Conservation (phyloP, 306 rosid species). For the Datisca glomerata region DNA sequence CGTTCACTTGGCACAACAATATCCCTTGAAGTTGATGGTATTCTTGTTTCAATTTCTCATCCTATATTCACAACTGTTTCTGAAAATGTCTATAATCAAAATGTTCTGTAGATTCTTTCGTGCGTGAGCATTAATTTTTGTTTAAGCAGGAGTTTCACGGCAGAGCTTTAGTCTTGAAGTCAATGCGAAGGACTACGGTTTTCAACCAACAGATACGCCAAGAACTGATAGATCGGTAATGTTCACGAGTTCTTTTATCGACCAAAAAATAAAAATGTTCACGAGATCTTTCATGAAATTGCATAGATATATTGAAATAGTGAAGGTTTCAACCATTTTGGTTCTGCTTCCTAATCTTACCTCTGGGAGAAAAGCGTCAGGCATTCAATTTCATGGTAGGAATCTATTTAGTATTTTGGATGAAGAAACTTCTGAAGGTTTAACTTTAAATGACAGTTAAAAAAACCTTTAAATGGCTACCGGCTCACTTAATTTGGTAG, state of each 20-base stretch:
- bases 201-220: conserved; percentile 83
- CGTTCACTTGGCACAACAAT: conserved; percentile 35
- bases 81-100: too few relatives aligned
- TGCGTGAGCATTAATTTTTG: conserved; percentile 11
- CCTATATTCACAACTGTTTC: neutral
- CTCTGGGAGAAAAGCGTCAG: neutral
- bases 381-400: neutral
- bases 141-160: conserved; percentile 70
- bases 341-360: too few relatives aligned
- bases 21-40: conserved; percentile 57
- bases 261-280: too few relatives aligned
- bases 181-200: conserved; percentile 77
- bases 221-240: conserved; percentile 94
- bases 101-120: neutral
- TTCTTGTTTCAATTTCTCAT: neutral
- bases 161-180: conserved; percentile 73
- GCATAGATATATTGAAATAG: too few relatives aligned
- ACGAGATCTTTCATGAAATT: too few relatives aligned
- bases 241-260: conserved; percentile 6
- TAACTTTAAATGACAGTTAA: too few relatives aligned
- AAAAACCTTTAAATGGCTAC: too few relatives aligned
- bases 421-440: neutral
- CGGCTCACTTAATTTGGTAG: too few relatives aligned
- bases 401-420: neutral
- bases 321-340: too few relatives aligned